phyloP scores from a whole-genome alignment of 2,329 filamentous ascomycete genomes.

The Alternaria hordeiaustralica region DNA sequence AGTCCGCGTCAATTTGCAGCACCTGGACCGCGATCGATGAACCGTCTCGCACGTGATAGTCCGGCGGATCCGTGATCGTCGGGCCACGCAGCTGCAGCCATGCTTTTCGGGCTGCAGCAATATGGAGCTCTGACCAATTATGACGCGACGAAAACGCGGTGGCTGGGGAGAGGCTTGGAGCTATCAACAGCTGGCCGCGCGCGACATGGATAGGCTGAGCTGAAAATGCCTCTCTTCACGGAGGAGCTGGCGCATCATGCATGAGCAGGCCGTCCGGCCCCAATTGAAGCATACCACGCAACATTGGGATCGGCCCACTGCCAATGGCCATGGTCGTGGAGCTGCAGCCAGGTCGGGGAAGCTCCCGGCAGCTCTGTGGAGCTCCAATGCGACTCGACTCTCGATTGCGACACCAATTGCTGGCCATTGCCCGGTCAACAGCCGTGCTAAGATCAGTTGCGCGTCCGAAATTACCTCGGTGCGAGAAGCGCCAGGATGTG shows the following conservation, averaged over 20 bases:
- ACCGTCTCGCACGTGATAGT: conserved; percentile 15
- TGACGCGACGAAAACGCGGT: conserved; percentile 25
- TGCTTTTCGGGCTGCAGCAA: conserved; percentile 18
- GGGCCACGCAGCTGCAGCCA: conserved; percentile 12
- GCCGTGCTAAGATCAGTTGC: conserved; percentile 25
- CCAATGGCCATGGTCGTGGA: conserved; percentile 19
- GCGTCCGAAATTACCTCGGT: conserved; percentile 35
- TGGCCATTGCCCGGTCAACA: conserved; percentile 35
- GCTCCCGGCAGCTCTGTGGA: conserved; percentile 26
- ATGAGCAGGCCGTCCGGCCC: conserved; percentile 26
- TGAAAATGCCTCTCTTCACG: conserved; percentile 33
- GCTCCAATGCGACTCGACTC: conserved; percentile 12
- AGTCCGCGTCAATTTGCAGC: neutral
- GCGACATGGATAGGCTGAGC: conserved; percentile 35
- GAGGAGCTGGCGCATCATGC: conserved; percentile 34
- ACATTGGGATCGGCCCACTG: conserved; percentile 23
- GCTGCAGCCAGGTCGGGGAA: conserved; percentile 25
- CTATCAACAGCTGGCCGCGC: conserved; percentile 19
- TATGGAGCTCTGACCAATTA: conserved; percentile 26
- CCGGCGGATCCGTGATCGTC: conserved; percentile 10
- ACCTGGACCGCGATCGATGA: conserved; percentile 7
- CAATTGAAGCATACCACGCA: conserved; percentile 46
- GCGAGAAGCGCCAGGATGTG: conserved; percentile 12
- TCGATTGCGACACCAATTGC: conserved; percentile 13
- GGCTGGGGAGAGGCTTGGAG: conserved; percentile 34